phyloP scores from a whole-genome alignment of 2,329 filamentous ascomycete species.

The Epichloe aotearoae region DNA sequence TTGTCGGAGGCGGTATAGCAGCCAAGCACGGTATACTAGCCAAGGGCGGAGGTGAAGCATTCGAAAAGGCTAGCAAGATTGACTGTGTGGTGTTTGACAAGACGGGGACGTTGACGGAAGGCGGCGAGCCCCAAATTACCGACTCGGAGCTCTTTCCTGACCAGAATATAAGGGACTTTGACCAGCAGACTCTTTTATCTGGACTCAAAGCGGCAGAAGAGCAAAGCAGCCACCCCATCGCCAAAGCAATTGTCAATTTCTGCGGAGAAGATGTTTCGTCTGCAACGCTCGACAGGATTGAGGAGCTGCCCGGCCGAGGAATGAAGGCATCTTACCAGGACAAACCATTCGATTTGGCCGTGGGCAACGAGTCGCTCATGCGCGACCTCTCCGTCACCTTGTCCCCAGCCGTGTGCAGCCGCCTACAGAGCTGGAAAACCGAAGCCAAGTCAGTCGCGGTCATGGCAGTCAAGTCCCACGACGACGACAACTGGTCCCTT shows the following conservation, averaged over 20 bases:
- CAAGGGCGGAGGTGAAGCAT: conserved; percentile 74
- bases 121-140: conserved; percentile 59
- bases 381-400: conserved; percentile 30
- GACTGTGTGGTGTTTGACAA: conserved; percentile 81
- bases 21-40: conserved; percentile 70
- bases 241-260: conserved; percentile 53
- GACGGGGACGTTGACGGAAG: conserved; percentile 67
- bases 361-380: conserved; percentile 66
- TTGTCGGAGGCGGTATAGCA: conserved; percentile 68
- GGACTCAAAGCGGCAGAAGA: conserved; percentile 51
- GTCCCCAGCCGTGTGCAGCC: conserved; percentile 17
- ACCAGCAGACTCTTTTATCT: conserved; percentile 28
- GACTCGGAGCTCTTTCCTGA: conserved; percentile 31
- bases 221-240: conserved; percentile 62
- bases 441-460: conserved; percentile 52
- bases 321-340: conserved; percentile 43
- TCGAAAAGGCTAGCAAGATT: conserved; percentile 68
- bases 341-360: conserved; percentile 37
- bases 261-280: conserved; percentile 30
- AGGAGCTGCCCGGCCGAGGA: conserved; percentile 61
- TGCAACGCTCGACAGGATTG: conserved; percentile 28
- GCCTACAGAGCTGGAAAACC: conserved; percentile 43
- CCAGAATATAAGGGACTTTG: conserved; percentile 9
- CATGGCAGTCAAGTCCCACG: conserved; percentile 29
- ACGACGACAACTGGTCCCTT: conserved; percentile 32